A percentile compares a stretch with the other conserved stretches of the same genome.
phyloP scores from a whole-genome alignment of 2,329 filamentous ascomycete genomes.

The Alternaria hordeiaustralica region DNA sequence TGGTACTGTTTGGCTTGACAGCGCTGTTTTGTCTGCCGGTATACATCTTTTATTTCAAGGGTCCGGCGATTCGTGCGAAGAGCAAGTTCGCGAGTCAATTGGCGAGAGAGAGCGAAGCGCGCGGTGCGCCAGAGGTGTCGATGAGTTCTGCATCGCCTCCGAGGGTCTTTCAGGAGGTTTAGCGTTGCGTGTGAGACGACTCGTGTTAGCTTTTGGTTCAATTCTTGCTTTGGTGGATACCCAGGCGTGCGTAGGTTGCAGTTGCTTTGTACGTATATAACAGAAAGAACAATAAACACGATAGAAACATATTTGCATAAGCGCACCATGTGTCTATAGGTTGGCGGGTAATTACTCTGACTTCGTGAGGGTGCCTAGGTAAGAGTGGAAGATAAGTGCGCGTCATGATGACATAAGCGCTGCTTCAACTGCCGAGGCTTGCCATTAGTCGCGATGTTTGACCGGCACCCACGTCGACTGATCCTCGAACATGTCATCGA shows the following conservation, averaged over 20 bases:
- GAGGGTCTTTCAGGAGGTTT: background rate
- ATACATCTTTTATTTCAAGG: constrained; percentile 58
- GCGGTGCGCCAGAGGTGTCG: background rate
- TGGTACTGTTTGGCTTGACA: constrained; percentile 58
- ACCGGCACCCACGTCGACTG: background rate
- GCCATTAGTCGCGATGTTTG: background rate
- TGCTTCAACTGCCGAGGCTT: background rate
- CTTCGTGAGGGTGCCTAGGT: background rate
- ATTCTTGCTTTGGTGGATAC: background rate
- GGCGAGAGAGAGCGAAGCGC: background rate
- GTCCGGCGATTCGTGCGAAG: background rate
- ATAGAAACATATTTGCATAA: background rate
- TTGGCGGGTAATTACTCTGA: background rate
- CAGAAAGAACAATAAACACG: background rate
- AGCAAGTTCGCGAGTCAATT: background rate
- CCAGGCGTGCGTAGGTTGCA: background rate
- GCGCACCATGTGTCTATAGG: background rate
- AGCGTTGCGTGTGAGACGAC: background rate
- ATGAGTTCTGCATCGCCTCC: background rate
- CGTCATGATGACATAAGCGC: constrained; percentile 13
- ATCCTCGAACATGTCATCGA: constrained; percentile 11
- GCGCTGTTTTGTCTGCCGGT: constrained; percentile 59
- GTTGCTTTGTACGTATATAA: background rate
- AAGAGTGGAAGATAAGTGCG: background rate
- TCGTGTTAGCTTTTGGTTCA: background rate